Conservation (phyloP, 2,329 filamentous ascomycete genomes). For the Fusarium sp. region DNA sequence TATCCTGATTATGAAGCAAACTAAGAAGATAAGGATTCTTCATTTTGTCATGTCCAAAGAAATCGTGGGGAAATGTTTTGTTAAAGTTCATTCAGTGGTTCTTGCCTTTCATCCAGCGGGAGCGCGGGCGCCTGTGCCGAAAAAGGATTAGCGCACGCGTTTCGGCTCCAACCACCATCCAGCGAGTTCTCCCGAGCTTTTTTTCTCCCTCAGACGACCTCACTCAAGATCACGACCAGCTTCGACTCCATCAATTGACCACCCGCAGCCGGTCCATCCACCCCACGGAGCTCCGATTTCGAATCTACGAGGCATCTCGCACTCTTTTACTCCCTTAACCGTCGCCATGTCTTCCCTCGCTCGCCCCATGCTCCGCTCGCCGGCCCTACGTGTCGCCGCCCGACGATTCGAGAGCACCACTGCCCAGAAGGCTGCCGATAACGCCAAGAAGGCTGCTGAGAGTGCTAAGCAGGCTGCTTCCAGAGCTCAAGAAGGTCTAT, state of each 20-base stretch:
- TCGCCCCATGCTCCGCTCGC: slow-evolving; percentile 60
- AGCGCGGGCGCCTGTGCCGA: slow-evolving; percentile 37
- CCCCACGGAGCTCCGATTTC: slow-evolving; percentile 46
- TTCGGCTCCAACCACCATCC: slow-evolving; percentile 47
- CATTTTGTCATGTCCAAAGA: background rate
- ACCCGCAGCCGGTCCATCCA: slow-evolving; percentile 43
- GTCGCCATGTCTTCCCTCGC: slow-evolving; percentile 52
- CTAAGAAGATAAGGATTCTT: background rate
- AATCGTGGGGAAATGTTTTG: background rate
- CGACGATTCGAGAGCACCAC: slow-evolving; percentile 72
- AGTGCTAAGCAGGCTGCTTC: slow-evolving; percentile 54
- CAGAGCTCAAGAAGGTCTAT: slow-evolving; percentile 86
- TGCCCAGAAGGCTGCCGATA: slow-evolving; percentile 59
- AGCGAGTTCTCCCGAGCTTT: slow-evolving; percentile 62
- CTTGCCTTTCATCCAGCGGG: slow-evolving; percentile 35
- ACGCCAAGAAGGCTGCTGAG: slow-evolving; percentile 51
- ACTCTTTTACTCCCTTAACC: slow-evolving; percentile 44
- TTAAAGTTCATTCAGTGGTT: slow-evolving; percentile 7
- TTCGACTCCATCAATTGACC: slow-evolving; percentile 54
- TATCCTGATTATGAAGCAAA: background rate
- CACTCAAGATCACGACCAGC: slow-evolving; percentile 45
- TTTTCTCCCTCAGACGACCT: slow-evolving; percentile 56
- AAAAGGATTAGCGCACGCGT: slow-evolving; percentile 48
- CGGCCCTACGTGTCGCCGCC: slow-evolving; percentile 59
- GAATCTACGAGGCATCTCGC: slow-evolving; percentile 42